These are phyloP conservation scores for Annulohypoxylon nitens DNA, from an alignment of 495 filamentous ascomycete species.

Conservation along the genomic window DNA sequence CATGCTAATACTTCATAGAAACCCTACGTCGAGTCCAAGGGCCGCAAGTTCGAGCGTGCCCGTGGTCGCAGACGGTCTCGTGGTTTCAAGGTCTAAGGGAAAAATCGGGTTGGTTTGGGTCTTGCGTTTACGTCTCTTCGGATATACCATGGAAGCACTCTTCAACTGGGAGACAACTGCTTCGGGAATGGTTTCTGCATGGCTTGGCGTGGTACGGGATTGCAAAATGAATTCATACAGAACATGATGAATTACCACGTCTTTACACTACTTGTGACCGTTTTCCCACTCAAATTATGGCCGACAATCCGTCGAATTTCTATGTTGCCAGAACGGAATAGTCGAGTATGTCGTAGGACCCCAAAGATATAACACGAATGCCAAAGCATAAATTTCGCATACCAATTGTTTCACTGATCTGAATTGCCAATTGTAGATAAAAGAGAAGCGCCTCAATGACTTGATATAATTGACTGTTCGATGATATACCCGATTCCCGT, in stretches of 20 bases:
- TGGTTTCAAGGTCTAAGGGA: constrained; percentile 97
- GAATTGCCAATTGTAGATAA: not conserved
- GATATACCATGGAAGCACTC: constrained; percentile 47
- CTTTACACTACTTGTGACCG: constrained; percentile 12
- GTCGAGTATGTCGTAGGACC: not conserved
- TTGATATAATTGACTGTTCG: too few species aligned
- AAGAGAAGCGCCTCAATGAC: not conserved
- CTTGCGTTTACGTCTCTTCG: constrained; percentile 50
- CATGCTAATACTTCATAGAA: constrained; percentile 67
- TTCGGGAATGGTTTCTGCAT: constrained; percentile 52
- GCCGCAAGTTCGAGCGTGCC: constrained; percentile 97
- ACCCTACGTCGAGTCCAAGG: constrained; percentile 97
- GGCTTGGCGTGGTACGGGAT: constrained; percentile 55
- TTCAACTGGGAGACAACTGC: constrained; percentile 42
- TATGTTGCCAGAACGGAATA: not conserved
- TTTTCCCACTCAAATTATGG: not conserved
- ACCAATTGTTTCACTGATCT: not conserved
- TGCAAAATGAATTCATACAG: constrained; percentile 51
- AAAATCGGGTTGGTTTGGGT: constrained; percentile 48
- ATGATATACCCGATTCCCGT: not conserved
- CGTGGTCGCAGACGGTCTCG: constrained; percentile 96
- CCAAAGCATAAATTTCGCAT: not conserved
- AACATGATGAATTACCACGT: constrained; percentile 48
- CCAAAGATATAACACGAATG: not conserved
- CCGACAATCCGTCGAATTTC: not conserved